Base-by-base conservation (phyloP, 2,329 filamentous ascomycete species). In the Fusarium sp. region DNA sequence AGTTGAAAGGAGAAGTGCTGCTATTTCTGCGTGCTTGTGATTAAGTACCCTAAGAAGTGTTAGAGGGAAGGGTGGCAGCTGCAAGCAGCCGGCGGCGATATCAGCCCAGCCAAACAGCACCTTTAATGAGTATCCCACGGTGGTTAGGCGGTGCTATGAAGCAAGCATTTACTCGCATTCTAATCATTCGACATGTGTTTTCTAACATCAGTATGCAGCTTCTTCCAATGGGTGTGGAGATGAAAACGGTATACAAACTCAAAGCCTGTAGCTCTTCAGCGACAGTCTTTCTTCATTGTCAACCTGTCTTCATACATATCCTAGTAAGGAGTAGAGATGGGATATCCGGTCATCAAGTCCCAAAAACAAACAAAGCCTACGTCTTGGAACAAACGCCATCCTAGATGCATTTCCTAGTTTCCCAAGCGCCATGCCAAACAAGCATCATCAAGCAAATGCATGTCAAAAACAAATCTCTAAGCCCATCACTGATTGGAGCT, bases 401-500 rank as follows among this genome's bases (percentile, higher is more conserved):
- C 55, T 59, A 46, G 61, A 70, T 75, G 64, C 70, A 70, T 56
- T 49, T 51, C 57, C 39, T 15, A 43, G n/a, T 53, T 69, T 50
- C 38, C 72, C 57, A 64, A 72, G 73, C 72, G 60, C 72, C 72
- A 44, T 71, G 57, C 69, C 64, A 69, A 58, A 54, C 10, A 63
- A 49, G n/a, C 36, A 52, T 43, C 36, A 59, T 34, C 36, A 61
- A 42, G n/a, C 45, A 55, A 56, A 59, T n/a, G 31, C 19, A 47
- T 36, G 34, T 61, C 38, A 34, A 28, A 50, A 42, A 38, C 40
- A 38, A 42, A 36, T 19, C 19, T 9, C 42, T 42, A 57, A 26
- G 24, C 17, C n/a, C 22, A 56, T 76, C 61, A 74, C 54, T 75
- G 71, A 44, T 78, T 78, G 8, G 76, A 77, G 44, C 73, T 78